Base-by-base conservation (phyloP, 2,329 filamentous ascomycete genomes). In the Cladosporium phlei region DNA sequence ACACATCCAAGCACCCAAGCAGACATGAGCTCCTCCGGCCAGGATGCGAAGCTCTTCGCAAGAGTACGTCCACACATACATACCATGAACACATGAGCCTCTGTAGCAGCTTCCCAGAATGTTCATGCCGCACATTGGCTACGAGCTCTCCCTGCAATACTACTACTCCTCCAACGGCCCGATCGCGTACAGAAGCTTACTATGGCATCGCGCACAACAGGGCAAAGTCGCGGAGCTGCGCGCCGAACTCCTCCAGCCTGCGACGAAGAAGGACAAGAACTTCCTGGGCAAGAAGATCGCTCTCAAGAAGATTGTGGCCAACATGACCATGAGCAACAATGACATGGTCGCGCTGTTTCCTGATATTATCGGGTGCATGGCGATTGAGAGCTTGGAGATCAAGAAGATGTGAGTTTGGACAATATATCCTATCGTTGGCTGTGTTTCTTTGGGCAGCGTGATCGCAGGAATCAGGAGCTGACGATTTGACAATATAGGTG, bases 261-360 rank as follows among this genome's bases (percentile, higher is more conserved):
- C 84, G 69, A 89, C 89, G 65, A 96, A 95, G 76, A 98, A 97
- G 75, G 93, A 98, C 74, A 97, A 96, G 79, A 95, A 94, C 71
- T 85, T 88, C 70, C 79, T 85, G 34, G 82, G 82, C 56, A 98
- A 97, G 77, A 97, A 97, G 79, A 94, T 96, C 64, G 90, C 93
- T 9, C 78, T 98, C 53, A 98, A 98, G 79, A 96, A 96, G 78
- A 97, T 98, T 58, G 93, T 98, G 59, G 93, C 93, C 66, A 98
- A 98, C 67, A 98, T 98, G 93, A 98, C 93, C 55, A 98, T 98
- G 93, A 97, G 91, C 79, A 98, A 98, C 72, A 98, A 97, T 64
- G 93, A 98, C 69, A 98, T 98, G 93, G 86, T 97, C 46, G 89
- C 88, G 29, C 75, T 98, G 43, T 98, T 98, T 59, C 89, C 91